A percentile compares a stretch with the other conserved stretches of the same genome.
Conservation (phyloP, 2,329 filamentous ascomycete species). For the Byssochlamys sp. region DNA sequence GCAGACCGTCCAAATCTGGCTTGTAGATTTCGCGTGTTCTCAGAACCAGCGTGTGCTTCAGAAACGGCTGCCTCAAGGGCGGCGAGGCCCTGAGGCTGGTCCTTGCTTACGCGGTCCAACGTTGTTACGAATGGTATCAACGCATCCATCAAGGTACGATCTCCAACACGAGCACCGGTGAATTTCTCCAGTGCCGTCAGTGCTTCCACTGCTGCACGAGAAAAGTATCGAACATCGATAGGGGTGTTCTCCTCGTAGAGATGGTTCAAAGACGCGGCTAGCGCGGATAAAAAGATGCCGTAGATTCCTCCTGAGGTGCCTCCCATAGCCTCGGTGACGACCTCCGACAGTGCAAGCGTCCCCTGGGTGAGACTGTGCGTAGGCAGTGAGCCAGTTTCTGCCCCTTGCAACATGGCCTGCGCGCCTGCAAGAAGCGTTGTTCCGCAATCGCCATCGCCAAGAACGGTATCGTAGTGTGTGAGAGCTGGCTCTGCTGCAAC, state of each 20-base stretch:
- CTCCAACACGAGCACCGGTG: neutral
- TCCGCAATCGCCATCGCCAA: conserved; percentile 59
- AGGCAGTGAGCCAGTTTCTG: neutral
- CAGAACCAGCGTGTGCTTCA: neutral
- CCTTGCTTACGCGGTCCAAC: neutral
- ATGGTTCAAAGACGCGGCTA: neutral
- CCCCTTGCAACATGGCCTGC: conserved; percentile 21
- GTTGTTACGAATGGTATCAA: neutral
- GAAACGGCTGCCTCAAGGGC: neutral
- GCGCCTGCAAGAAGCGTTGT: conserved; percentile 51
- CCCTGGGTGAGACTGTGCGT: neutral
- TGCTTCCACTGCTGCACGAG: neutral
- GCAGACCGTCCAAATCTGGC: neutral
- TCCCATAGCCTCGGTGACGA: conserved; percentile 55
- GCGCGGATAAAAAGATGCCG: conserved; percentile 10
- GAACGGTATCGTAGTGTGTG: conserved; percentile 53
- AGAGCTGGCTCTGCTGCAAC: conserved; percentile 46
- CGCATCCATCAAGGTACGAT: neutral
- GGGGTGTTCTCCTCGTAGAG: neutral
- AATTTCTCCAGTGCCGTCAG: neutral
- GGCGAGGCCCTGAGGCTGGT: neutral
- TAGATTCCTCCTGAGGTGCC: conserved; percentile 59
- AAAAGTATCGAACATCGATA: neutral
- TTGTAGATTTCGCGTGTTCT: neutral
- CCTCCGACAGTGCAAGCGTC: conserved; percentile 26